Evolutionary conservation across 768 basidiomycete genomes (phyloP).

Genomic region (Mycena polygramma): DNA sequence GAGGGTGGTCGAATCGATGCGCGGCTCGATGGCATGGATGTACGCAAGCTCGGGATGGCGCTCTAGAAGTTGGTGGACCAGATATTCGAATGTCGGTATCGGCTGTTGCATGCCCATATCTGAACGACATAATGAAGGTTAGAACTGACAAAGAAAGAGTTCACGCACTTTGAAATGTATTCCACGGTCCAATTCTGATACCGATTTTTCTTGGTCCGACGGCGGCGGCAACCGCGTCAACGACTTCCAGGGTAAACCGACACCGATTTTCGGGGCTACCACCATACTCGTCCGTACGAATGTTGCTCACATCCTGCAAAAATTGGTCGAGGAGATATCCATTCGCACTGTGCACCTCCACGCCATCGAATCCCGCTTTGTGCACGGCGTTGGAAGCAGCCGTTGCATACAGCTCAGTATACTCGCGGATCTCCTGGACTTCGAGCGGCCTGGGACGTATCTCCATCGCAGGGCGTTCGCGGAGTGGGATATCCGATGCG

Average conservation of each 20-base stretch:
- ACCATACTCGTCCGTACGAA: constrained; percentile 75
- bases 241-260: constrained; percentile 68
- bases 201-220: constrained; percentile 67
- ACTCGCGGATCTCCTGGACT: constrained; percentile 62
- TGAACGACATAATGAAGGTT: no score
- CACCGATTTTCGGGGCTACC: constrained; percentile 72
- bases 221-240: constrained; percentile 62
- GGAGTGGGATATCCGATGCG: constrained; percentile 49
- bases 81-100: constrained; percentile 64
- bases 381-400: constrained; percentile 45
- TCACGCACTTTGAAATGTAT: constrained; percentile 51
- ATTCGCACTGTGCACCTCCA: constrained; percentile 60
- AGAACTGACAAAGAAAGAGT: neutral
- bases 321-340: constrained; percentile 73
- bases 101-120: constrained; percentile 70
- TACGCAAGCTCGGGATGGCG: constrained; percentile 60
- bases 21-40: constrained; percentile 63
- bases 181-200: constrained; percentile 72
- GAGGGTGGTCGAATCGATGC: constrained; percentile 40
- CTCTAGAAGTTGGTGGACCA: constrained; percentile 60
- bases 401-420: constrained; percentile 64
- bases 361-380: constrained; percentile 76
- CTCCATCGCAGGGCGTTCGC: constrained; percentile 12
- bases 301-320: constrained; percentile 67
- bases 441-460: constrained; percentile 58